These are phyloP conservation scores for Apiotrichum siamense DNA, from an alignment of 1,284 basidiomycete genomes.

Conservation along the genomic window DNA sequence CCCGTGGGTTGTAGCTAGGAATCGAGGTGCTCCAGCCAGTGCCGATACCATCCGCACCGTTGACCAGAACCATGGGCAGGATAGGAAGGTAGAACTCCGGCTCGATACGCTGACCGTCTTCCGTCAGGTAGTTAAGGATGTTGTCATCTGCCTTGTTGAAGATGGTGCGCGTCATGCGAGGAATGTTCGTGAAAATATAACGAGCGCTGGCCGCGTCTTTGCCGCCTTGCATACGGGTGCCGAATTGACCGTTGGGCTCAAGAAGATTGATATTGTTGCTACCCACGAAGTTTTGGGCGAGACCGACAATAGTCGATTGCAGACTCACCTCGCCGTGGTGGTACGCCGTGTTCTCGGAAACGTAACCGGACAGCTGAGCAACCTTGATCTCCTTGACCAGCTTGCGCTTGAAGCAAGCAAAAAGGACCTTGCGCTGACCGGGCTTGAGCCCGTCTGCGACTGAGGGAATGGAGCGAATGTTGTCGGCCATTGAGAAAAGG, in stretches of 20 bases:
- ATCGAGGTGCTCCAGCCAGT: slow-evolving; percentile 96
- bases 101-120: slow-evolving; percentile 84
- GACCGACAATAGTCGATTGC: slow-evolving; percentile 80
- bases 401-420: slow-evolving; percentile 91
- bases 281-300: slow-evolving; percentile 92
- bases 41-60: slow-evolving; percentile 96
- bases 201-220: slow-evolving; percentile 94
- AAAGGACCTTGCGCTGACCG: slow-evolving; percentile 97
- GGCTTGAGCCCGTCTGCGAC: slow-evolving; percentile 94
- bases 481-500: slow-evolving; percentile 99
- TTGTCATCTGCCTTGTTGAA: slow-evolving; percentile 83
- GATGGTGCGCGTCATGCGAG: slow-evolving; percentile 68
- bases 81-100: slow-evolving; percentile 94
- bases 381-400: slow-evolving; percentile 93
- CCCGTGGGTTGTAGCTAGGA: slow-evolving; percentile 88
- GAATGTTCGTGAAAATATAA: slow-evolving; percentile 90
- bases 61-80: slow-evolving; percentile 82
- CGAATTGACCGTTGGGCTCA: slow-evolving; percentile 89
- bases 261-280: slow-evolving; percentile 94
- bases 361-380: slow-evolving; percentile 89
- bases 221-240: slow-evolving; percentile 79
- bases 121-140: slow-evolving; percentile 74
- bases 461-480: slow-evolving; percentile 90
- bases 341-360: slow-evolving; percentile 89
- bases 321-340: slow-evolving; percentile 93